Evolutionary conservation across 306 rosid genomes (phyloP).

Genomic region (Alnus rubra): DNA sequence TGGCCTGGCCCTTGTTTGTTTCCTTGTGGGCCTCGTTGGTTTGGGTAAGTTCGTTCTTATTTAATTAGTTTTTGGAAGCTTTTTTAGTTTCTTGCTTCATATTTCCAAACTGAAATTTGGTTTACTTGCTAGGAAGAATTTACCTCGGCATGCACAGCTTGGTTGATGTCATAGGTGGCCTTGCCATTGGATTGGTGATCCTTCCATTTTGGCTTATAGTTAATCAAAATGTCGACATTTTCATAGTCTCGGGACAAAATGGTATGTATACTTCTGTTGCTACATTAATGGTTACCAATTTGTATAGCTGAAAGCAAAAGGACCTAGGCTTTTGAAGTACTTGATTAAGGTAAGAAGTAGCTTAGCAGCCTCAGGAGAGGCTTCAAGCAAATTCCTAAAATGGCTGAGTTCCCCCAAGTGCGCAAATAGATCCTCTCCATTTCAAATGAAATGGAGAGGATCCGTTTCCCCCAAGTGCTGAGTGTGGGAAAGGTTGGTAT

Average conservation of each 20-base stretch:
- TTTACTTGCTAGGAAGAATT: slow-evolving; percentile 72
- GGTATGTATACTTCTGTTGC: slow-evolving; percentile 48
- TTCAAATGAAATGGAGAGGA: too few species aligned
- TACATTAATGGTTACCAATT: background rate
- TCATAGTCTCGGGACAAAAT: slow-evolving; percentile 76
- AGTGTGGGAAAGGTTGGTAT: background rate
- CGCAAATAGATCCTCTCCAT: too few species aligned
- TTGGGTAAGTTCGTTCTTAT: slow-evolving; percentile 56
- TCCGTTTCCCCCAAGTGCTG: background rate
- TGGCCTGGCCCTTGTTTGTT: slow-evolving; percentile 62
- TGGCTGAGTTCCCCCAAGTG: background rate
- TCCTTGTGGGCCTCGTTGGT: slow-evolving; percentile 78
- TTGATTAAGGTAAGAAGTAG: background rate
- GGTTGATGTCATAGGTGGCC: slow-evolving; percentile 73
- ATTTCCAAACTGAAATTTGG: slow-evolving; percentile 25
- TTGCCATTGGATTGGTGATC: slow-evolving; percentile 61
- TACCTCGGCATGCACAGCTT: slow-evolving; percentile 98
- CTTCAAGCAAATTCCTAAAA: background rate
- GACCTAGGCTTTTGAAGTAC: background rate
- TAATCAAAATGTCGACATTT: slow-evolving; percentile 61
- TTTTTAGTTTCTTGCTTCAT: slow-evolving; percentile 21
- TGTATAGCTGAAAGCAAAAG: background rate
- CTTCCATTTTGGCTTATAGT: slow-evolving; percentile 80
- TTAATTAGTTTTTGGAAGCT: slow-evolving; percentile 7
- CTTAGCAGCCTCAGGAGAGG: background rate